A percentile compares a stretch with the other conserved stretches of the same genome.
Evolutionary conservation across 345 rosid genomes (phyloP).

Genomic region (Moricandia arvensis): DNA sequence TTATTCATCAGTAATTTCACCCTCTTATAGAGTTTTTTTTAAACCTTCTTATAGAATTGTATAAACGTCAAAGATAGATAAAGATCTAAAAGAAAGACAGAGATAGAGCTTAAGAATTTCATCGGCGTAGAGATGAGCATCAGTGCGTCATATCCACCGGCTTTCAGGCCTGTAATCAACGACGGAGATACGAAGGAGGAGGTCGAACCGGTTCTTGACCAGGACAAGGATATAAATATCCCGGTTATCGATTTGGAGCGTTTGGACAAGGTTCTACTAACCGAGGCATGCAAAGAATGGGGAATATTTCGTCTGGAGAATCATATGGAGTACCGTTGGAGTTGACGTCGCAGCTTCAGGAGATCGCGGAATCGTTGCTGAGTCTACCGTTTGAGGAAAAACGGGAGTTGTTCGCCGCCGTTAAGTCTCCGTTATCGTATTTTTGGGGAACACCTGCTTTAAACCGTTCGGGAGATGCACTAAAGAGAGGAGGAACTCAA

Average conservation of each 20-base stretch:
- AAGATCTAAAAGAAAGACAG: neutral
- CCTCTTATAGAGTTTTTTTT: too few species aligned
- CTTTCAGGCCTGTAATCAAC: conserved; percentile 27
- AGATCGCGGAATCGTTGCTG: conserved; percentile 44
- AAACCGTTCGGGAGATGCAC: conserved; percentile 56
- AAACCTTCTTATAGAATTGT: too few species aligned
- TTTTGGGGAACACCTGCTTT: conserved; percentile 81
- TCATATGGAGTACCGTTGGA: conserved; percentile 60
- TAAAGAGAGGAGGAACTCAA: conserved; percentile 35
- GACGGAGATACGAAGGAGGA: conserved; percentile 4
- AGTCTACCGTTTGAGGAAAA: conserved; percentile 49
- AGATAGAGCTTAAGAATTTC: neutral
- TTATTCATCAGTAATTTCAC: neutral
- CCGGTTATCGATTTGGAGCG: conserved; percentile 55
- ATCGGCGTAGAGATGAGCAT: conserved; percentile 27
- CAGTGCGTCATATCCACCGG: conserved; percentile 54
- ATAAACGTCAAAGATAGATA: neutral
- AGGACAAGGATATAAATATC: conserved; percentile 40
- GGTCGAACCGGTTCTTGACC: conserved; percentile 18
- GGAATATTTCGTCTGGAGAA: conserved; percentile 67
- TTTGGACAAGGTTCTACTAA: conserved; percentile 42
- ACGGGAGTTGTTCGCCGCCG: conserved; percentile 30
- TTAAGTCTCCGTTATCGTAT: conserved; percentile 53
- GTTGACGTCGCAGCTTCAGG: conserved; percentile 44
- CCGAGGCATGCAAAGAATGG: conserved; percentile 59